Base-by-base conservation (phyloP, 139 green algal genomes). In the Zygnema cylindricum region DNA sequence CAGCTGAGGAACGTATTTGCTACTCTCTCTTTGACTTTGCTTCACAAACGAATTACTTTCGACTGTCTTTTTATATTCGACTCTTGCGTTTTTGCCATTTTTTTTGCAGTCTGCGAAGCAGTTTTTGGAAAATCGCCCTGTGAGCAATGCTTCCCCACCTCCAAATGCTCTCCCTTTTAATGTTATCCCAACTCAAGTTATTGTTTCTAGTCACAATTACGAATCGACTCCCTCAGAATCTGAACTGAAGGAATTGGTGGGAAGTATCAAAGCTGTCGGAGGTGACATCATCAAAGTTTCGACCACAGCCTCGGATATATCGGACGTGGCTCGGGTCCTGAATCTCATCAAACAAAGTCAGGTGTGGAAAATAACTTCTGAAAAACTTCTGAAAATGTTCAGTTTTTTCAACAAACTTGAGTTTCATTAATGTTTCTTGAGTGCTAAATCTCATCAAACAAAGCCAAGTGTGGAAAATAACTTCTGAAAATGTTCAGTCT, bases 181-280 rank as follows among this genome's bases (percentile, higher is more conserved):
- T n/a, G n/a, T n/a, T n/a, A n/a, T 77, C 77, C 1, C 55, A 49
- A 96, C 92, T 41, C 93, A 94, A 55, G 39, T 99, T 69, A 99
- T 99, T 86, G 86, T 99, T n/a, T 98, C 95, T 2, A 94, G 89
- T 36, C 97, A 99, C 87, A 93, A 99, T 94, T 99, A 98, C 69
- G 77, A 95, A 43, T 43, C 75, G 39, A 98, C 96, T 0, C 95
- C 97, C 0, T 57, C 77, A 23, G 82, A 89, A 0, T 92, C 93
- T n/a, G 90, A 94, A 57, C 94, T 99, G 55, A 69, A 91, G 16
- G 87, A 81, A 16, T 86, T 96, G 40, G 90, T 96, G 0, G 55
- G 85, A 36, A 75, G 89, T 35, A 96, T 97, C 90, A 83, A 88
- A 43, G 92, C 55, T 0, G 90, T 89, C 0, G 97, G 95, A 0